Conservation (phyloP, 208 protist genomes). For the Leishmania aethiopica region DNA sequence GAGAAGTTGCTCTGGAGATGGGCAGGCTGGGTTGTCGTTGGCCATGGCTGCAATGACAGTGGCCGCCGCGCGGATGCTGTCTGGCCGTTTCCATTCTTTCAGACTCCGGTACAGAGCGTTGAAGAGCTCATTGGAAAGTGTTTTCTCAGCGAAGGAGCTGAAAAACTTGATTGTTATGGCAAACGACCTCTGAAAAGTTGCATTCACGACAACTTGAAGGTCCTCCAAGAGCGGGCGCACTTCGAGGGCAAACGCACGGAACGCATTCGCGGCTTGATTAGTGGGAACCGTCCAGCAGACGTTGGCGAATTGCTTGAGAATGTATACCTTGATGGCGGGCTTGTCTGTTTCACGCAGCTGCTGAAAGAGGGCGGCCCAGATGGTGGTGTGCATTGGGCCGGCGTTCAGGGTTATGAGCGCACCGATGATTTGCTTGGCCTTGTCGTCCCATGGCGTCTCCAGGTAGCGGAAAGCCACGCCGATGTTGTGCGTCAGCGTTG, state of each 20-base stretch:
- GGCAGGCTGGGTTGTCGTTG: constrained; percentile 2
- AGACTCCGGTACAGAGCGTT: constrained; percentile 19
- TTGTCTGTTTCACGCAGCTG: constrained; percentile 39
- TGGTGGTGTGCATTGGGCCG: constrained; percentile 34
- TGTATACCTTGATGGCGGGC: constrained; percentile 31
- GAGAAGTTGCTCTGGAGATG: constrained; percentile 10
- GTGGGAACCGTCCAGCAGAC: constrained; percentile 39
- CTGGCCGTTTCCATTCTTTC: constrained; percentile 21
- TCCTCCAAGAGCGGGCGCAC: constrained; percentile 26
- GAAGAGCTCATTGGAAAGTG: constrained; percentile 22
- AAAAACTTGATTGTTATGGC: constrained; percentile 17
- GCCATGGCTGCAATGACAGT: constrained; percentile 2
- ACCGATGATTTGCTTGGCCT: constrained; percentile 28
- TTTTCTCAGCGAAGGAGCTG: constrained; percentile 25
- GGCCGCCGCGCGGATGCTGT: constrained; percentile 18
- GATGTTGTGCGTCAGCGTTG: constrained; percentile 28
- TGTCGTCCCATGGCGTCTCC: constrained; percentile 31
- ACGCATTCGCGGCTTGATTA: constrained; percentile 39
- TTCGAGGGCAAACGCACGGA: constrained; percentile 49
- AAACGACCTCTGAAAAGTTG: constrained; percentile 41
- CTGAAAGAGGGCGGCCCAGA: constrained; percentile 61
- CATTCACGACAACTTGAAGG: constrained; percentile 34
- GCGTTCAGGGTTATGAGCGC: constrained; percentile 29
- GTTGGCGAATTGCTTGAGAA: constrained; percentile 55
- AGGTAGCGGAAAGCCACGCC: constrained; percentile 14